Evolutionary conservation across 176 grass and related monocot species (phyloP).

Genomic region (Lolium multiflorum): DNA sequence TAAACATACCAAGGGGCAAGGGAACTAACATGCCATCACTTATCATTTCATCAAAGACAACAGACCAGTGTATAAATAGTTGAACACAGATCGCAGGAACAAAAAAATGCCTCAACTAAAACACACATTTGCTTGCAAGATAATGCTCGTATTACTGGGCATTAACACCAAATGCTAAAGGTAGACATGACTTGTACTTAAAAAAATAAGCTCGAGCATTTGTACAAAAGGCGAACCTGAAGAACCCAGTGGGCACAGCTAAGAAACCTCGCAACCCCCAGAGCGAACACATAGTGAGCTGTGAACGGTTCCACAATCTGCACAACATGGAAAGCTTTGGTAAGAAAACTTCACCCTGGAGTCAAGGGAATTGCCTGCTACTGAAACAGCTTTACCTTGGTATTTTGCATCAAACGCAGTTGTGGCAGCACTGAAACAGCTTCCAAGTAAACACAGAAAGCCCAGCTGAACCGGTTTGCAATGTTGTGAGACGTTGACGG

Average conservation of each 20-base stretch:
- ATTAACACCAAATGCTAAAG: background rate
- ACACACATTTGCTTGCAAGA: background rate
- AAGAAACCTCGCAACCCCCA: conserved; percentile 97
- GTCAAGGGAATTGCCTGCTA: background rate
- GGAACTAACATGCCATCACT: conserved; percentile 2
- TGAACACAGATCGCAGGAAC: background rate
- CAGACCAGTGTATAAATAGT: background rate
- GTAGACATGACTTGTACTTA: background rate
- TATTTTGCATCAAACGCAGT: conserved; percentile 97
- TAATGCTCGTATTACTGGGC: background rate
- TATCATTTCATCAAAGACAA: background rate
- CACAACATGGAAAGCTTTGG: conserved; percentile 36
- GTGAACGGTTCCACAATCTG: conserved; percentile 98
- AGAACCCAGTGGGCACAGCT: conserved; percentile 98
- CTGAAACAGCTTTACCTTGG: conserved; percentile 58
- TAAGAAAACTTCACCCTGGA: conserved; percentile 37
- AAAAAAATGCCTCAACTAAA: background rate
- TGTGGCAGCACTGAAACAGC: conserved; percentile 95
- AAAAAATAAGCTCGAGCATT: background rate
- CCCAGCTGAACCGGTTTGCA: conserved; percentile 85
- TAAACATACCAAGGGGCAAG: background rate
- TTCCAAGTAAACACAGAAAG: conserved; percentile 97
- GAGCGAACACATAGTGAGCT: conserved; percentile 95
- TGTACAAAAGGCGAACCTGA: conserved; percentile 62
- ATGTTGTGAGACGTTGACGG: conserved; percentile 94